A percentile compares a stretch with the other conserved stretches of the same genome.
Conservation (phyloP, 163 green algal species). For the Volvox carteri region DNA sequence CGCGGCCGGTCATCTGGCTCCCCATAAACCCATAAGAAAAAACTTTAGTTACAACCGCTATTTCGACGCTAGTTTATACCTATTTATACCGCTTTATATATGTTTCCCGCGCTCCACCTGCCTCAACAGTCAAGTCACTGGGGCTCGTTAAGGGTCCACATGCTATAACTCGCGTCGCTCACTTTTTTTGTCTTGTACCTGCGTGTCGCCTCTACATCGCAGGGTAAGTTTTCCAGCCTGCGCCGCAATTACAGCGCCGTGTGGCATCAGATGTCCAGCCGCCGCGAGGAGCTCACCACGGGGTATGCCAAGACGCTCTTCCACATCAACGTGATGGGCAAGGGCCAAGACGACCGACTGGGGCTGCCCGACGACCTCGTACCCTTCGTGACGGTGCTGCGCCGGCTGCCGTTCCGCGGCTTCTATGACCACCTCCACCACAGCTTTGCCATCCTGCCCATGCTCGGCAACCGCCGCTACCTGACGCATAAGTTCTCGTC, state of each 20-base stretch:
- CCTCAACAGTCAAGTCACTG: too few species aligned
- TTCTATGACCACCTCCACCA: constrained; percentile 61
- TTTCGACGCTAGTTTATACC: too few species aligned
- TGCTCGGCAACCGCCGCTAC: constrained; percentile 44
- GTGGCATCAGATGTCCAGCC: constrained; percentile 54
- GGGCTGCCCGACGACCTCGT: constrained; percentile 49
- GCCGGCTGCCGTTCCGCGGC: constrained; percentile 34
- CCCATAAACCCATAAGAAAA: too few species aligned
- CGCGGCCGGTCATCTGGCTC: too few species aligned
- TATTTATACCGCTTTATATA: too few species aligned
- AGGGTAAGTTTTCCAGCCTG: constrained; percentile 64
- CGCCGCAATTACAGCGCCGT: constrained; percentile 65
- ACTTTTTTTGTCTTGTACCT: neutral
- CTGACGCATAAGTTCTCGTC: constrained; percentile 60
- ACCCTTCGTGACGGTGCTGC: constrained; percentile 49
- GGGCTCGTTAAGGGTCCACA: too few species aligned
- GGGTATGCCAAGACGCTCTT: constrained; percentile 40
- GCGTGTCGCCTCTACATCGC: neutral
- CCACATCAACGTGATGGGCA: constrained; percentile 61
- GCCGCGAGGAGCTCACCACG: neutral
- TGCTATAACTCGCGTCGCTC: too few species aligned
- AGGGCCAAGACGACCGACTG: constrained; percentile 58
- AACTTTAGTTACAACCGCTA: too few species aligned
- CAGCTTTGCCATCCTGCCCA: constrained; percentile 55
- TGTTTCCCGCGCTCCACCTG: too few species aligned